Conservation (phyloP, 345 rosid genomes). For the Melastoma malabathricum region DNA sequence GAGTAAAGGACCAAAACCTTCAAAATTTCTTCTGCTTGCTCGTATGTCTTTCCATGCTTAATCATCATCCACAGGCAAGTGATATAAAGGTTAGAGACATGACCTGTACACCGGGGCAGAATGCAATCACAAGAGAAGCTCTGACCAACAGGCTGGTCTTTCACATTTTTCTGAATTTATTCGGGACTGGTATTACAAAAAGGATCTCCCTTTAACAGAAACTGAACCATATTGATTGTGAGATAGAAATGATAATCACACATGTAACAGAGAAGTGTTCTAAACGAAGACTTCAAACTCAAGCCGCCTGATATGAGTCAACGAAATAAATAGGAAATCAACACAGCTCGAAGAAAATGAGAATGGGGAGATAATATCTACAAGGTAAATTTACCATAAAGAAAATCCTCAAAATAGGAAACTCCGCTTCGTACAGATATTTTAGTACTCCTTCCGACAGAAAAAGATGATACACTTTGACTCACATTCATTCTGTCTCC, state of each 20-base stretch:
- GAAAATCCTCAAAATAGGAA: no score
- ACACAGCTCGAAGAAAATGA: no score
- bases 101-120: slow-evolving; percentile 36
- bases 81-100: slow-evolving; percentile 40
- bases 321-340: no score
- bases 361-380: no score
- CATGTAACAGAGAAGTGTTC: no score
- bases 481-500: slow-evolving; percentile 91
- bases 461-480: neutral
- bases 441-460: neutral
- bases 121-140: neutral
- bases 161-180: neutral
- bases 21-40: slow-evolving; percentile 45
- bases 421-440: no score
- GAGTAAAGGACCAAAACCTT: slow-evolving; percentile 26
- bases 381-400: no score
- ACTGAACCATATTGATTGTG: neutral
- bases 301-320: no score
- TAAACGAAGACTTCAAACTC: no score
- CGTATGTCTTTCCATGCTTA: slow-evolving; percentile 45
- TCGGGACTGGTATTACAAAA: no score
- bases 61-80: slow-evolving; percentile 77
- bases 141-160: neutral
- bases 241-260: no score
- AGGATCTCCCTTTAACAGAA: neutral